Evolutionary conservation across 2,329 filamentous ascomycete species (phyloP).

Genomic region (Pseudogymnoascus sp.): DNA sequence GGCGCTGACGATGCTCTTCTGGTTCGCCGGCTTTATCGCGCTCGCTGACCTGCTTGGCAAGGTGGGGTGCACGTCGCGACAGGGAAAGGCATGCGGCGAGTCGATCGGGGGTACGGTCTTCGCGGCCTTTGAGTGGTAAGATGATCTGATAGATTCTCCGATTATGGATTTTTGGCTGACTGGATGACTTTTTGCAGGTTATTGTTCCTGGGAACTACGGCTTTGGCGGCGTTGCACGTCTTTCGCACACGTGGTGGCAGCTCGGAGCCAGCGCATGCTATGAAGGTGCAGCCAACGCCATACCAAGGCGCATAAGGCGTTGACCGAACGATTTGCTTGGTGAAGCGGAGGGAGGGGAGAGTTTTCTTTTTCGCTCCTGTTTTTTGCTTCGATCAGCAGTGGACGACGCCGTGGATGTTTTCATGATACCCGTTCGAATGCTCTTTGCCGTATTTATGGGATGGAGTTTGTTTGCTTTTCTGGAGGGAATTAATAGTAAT

Average conservation of each 20-base stretch:
- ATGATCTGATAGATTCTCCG: constrained; percentile 11
- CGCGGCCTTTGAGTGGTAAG: constrained; percentile 42
- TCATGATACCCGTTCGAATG: constrained; percentile 2
- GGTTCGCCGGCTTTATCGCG: constrained; percentile 82
- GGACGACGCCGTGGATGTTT: neutral
- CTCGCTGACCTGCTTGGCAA: constrained; percentile 59
- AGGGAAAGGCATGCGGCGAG: constrained; percentile 31
- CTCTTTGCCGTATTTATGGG: neutral
- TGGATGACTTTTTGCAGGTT: constrained; percentile 32
- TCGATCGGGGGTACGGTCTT: constrained; percentile 38
- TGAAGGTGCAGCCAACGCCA: neutral
- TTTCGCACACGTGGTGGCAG: constrained; percentile 30
- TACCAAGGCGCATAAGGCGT: neutral
- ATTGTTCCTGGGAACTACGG: constrained; percentile 44
- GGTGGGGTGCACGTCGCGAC: constrained; percentile 39
- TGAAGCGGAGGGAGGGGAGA: no score
- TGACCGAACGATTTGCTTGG: neutral
- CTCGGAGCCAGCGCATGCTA: neutral
- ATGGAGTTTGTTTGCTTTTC: neutral
- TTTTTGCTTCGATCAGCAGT: neutral
- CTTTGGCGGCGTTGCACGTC: constrained; percentile 42
- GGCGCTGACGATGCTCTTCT: constrained; percentile 72
- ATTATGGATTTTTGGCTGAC: neutral
- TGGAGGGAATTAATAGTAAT: neutral
- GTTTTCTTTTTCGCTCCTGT: neutral